These are phyloP conservation scores for Lepraria neglecta DNA, from an alignment of 495 filamentous ascomycete species.

Conservation along the genomic window DNA sequence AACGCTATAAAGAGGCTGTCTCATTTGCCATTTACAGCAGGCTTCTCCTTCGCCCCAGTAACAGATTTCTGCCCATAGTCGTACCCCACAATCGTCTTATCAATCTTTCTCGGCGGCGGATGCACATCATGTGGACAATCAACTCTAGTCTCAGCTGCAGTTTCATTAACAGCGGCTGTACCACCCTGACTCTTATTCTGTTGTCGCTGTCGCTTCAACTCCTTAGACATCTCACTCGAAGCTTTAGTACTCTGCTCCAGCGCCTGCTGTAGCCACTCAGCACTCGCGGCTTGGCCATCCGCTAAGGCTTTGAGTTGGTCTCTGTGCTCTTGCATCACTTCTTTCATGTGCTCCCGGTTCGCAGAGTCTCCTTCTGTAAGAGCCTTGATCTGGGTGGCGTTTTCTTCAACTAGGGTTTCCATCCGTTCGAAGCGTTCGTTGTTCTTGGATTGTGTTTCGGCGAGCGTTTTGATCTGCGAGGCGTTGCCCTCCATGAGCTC, in stretches of 20 bases:
- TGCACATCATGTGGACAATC: slow-evolving; percentile 15
- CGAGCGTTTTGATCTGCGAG: background rate
- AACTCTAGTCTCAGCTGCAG: background rate
- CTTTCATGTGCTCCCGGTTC: background rate
- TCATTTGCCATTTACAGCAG: background rate
- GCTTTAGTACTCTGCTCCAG: slow-evolving; percentile 13
- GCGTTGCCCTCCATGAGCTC: background rate
- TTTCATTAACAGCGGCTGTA: too few species aligned
- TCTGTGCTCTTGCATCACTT: background rate
- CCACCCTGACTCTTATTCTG: background rate
- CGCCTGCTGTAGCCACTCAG: background rate
- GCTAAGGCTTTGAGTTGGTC: slow-evolving; percentile 5
- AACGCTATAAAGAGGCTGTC: too few species aligned
- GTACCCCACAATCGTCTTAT: slow-evolving; percentile 10
- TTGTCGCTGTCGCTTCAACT: slow-evolving; percentile 7
- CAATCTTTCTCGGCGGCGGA: slow-evolving; percentile 18
- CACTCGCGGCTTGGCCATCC: slow-evolving; percentile 4
- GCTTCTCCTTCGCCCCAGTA: background rate
- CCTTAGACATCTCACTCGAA: background rate
- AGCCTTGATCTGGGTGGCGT: background rate
- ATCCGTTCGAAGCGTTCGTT: slow-evolving; percentile 9
- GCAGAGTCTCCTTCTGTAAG: background rate
- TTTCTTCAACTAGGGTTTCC: slow-evolving; percentile 7
- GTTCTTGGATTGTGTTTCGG: slow-evolving; percentile 7
- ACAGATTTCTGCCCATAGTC: slow-evolving; percentile 10